Base-by-base conservation (phyloP, 169 alveolate genomes). In the Eimeria brunetti region DNA sequence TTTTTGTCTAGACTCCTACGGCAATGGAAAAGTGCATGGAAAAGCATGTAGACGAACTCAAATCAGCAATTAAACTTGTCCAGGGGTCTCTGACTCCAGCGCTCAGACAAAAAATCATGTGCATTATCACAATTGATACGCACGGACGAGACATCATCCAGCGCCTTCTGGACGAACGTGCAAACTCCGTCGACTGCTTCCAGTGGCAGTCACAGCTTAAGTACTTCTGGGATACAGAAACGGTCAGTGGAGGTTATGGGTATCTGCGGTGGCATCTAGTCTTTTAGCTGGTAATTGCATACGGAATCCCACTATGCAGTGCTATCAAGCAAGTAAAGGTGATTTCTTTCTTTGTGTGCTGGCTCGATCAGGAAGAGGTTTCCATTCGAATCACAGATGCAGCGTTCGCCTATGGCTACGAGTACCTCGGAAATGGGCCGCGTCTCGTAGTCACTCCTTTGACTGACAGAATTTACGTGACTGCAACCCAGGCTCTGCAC, bases 401-500 rank as follows among this genome's bases (percentile, higher is more conserved):
- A 49, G 96, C 97, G n/a, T 97, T 98, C 73, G 96, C 97, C 96
- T 99, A 99, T 96, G 99, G 99, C n/a, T 99, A 98, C 96, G 99
- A 99, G 96, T 99, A 99, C 97, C 98, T 99, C 69, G 99, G 99
- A 83, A 99, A 99, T 92, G 99, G 99, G 30, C 99, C 99, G 22
- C 98, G 99, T 88, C 97, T 99, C 89, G 99, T 99, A 80, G 99
- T 99, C 91, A 99, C 99, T 24, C 99, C 99, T 58, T 97, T 99
- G 89, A 99, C 99, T 69, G 99, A 98, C 96, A 98, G 99, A 88
- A 99, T 99, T 95, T 99, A 99, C 97, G 99, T 99, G 95, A 99
- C 99, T 62, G 99, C 99, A 36, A 98, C 99, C 6, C 99, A 99
- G 97, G 99, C 99, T 18, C 97, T 99, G 60, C 99, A 98, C 94